Conservation (phyloP, 495 filamentous ascomycete genomes). For the Neurospora sp. region DNA sequence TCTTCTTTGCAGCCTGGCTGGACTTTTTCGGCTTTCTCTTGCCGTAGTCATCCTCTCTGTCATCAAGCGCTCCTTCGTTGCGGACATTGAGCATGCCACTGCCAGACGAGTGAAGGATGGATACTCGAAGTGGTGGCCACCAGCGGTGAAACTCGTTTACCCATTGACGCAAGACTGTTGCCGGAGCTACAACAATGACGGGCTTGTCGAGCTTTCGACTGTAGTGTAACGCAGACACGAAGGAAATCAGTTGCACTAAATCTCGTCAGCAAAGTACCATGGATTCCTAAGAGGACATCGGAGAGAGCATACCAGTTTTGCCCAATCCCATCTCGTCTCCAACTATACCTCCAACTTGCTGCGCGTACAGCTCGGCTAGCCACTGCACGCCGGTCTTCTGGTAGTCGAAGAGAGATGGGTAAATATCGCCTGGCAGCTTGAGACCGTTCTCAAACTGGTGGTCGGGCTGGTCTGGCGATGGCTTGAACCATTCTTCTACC, state of each 20-base stretch:
- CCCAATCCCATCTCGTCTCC: slow-evolving; percentile 98
- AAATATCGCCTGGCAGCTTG: slow-evolving; percentile 82
- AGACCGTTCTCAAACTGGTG: slow-evolving; percentile 63
- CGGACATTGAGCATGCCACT: slow-evolving; percentile 86
- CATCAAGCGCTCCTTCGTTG: slow-evolving; percentile 61
- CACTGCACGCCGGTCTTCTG: slow-evolving; percentile 93
- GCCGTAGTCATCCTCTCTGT: slow-evolving; percentile 42
- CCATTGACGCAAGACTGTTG: slow-evolving; percentile 93
- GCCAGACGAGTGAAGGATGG: slow-evolving; percentile 87
- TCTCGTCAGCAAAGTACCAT: not conserved
- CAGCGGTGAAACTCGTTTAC: slow-evolving; percentile 95
- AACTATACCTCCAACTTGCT: slow-evolving; percentile 86
- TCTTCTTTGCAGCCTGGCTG: slow-evolving; percentile 57
- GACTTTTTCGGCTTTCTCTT: slow-evolving; percentile 28
- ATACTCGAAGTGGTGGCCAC: slow-evolving; percentile 93
- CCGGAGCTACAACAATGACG: slow-evolving; percentile 80
- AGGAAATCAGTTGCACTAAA: slow-evolving; percentile 73
- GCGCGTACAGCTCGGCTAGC: slow-evolving; percentile 86
- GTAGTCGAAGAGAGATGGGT: slow-evolving; percentile 83
- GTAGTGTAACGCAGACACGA: slow-evolving; percentile 83
- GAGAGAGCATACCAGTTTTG: slow-evolving; percentile 50
- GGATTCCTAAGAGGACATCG: not conserved
- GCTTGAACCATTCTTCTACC: slow-evolving; percentile 71
- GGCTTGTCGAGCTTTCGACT: slow-evolving; percentile 76
- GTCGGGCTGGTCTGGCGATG: slow-evolving; percentile 71